phyloP scores from a whole-genome alignment of 495 filamentous ascomycete genomes.

The Xylaria longipes region DNA sequence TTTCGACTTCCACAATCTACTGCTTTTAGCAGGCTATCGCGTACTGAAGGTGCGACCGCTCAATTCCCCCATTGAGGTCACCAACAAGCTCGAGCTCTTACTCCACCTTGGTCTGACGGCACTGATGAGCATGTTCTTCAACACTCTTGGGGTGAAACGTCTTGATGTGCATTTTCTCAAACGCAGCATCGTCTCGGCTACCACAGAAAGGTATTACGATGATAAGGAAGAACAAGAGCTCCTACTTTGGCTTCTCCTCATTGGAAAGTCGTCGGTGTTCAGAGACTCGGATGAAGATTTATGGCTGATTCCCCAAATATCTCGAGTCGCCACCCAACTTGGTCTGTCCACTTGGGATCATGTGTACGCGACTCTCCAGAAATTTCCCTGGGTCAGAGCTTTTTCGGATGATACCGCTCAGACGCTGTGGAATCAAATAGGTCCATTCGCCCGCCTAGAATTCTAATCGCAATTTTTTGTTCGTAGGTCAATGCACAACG shows the following conservation, averaged over 20 bases:
- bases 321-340: background rate
- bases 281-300: background rate
- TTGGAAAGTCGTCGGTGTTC: conserved; percentile 5
- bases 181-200: background rate
- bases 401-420: conserved; percentile 2
- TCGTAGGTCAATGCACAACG: background rate
- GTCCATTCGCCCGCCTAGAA: background rate
- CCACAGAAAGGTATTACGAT: background rate
- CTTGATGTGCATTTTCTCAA: conserved; percentile 22
- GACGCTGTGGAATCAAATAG: conserved; percentile 7
- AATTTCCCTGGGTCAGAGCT: conserved; percentile 8
- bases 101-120: conserved; percentile 27
- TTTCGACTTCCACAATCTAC: conserved; percentile 27
- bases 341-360: conserved; percentile 7
- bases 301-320: conserved; percentile 11
- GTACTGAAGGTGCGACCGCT: conserved; percentile 4
- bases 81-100: background rate
- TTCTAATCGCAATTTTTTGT: background rate
- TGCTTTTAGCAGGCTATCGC: conserved; percentile 27
- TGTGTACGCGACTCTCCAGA: background rate
- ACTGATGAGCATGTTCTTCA: conserved; percentile 29
- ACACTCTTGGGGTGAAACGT: conserved; percentile 17
- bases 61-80: conserved; percentile 4
- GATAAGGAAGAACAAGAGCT: conserved; percentile 11
- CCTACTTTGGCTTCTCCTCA: conserved; percentile 16